Conservation (phyloP, 129 eudicot species). For the Tanacetum coccineum region DNA sequence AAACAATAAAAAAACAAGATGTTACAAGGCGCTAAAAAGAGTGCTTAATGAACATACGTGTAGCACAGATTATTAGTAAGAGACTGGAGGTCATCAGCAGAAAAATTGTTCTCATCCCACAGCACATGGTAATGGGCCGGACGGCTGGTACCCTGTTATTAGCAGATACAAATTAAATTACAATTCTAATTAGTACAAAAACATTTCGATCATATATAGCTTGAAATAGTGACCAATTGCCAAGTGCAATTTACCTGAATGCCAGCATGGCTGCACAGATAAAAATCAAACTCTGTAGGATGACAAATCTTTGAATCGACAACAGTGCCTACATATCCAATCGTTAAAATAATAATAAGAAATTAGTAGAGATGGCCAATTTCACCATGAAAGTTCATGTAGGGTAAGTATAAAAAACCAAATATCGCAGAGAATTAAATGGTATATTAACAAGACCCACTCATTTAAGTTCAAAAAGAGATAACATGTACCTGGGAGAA, state of each 20-base stretch:
- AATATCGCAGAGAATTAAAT: too few species aligned
- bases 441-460: too few species aligned
- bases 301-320: slow-evolving; percentile 93
- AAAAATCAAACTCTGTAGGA: slow-evolving; percentile 91
- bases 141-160: slow-evolving; percentile 78
- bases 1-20: not conserved
- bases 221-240: slow-evolving; percentile 3
- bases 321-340: slow-evolving; percentile 60
- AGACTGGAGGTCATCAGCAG: slow-evolving; percentile 75
- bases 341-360: not conserved
- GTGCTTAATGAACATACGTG: slow-evolving; percentile 44
- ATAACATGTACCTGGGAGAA: slow-evolving; percentile 58
- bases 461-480: too few species aligned
- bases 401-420: too few species aligned
- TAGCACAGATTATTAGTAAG: slow-evolving; percentile 83
- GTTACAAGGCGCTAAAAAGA: not conserved
- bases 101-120: slow-evolving; percentile 90
- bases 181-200: not conserved
- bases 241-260: slow-evolving; percentile 46
- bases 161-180: not conserved
- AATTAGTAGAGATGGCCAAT: too few species aligned
- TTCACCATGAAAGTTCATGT: too few species aligned
- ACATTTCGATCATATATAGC: not conserved
- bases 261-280: slow-evolving; percentile 92
- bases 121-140: slow-evolving; percentile 97